These are phyloP conservation scores for Colletotrichum sp. DNA, from an alignment of 2,329 filamentous ascomycete species.

Conservation along the genomic window DNA sequence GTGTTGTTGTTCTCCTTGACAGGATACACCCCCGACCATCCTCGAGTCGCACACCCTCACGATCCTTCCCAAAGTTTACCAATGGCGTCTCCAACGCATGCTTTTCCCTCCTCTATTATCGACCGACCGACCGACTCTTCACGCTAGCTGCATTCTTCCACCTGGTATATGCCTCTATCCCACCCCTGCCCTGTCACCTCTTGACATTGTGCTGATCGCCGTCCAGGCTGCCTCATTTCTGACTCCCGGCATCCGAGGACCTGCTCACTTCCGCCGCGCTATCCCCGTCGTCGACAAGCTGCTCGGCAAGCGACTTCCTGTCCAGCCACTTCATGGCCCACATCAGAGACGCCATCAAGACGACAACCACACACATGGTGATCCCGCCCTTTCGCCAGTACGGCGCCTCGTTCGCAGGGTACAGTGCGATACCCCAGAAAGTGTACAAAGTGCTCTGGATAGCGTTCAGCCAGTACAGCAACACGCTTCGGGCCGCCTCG, in stretches of 20 bases:
- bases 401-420: constrained; percentile 44
- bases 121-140: not conserved
- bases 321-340: constrained; percentile 6
- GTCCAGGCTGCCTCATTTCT: not conserved
- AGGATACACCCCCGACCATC: not conserved
- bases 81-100: not conserved
- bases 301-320: not conserved
- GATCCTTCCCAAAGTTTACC: not conserved
- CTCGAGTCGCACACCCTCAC: not conserved
- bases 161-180: not conserved
- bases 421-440: constrained; percentile 48
- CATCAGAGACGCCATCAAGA: not conserved
- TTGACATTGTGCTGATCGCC: not conserved
- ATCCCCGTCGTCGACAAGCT: not conserved
- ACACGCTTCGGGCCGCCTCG: constrained; percentile 42
- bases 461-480: constrained; percentile 44
- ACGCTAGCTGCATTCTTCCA: not conserved
- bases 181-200: not conserved
- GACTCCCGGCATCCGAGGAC: not conserved
- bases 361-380: constrained; percentile 18
- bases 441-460: constrained; percentile 43
- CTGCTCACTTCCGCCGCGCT: not conserved
- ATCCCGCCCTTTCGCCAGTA: constrained; percentile 39
- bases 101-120: not conserved
- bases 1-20: not conserved